A percentile compares a stretch with the other conserved stretches of the same genome.
These are phyloP conservation scores for Podospora didyma DNA, from an alignment of 495 filamentous ascomycete genomes.

Conservation along the genomic window DNA sequence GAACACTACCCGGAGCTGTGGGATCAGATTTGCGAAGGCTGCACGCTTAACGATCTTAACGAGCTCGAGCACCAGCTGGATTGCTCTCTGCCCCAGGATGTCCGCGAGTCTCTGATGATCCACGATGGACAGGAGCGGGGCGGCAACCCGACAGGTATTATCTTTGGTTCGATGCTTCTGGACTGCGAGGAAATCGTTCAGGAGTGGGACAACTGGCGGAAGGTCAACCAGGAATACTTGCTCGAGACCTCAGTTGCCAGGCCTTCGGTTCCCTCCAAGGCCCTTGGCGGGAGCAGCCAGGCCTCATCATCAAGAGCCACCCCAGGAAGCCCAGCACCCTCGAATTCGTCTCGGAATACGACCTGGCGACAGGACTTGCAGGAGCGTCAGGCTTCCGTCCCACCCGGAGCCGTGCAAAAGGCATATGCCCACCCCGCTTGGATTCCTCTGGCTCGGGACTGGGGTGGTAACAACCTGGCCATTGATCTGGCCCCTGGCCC, in stretches of 20 bases:
- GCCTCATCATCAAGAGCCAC: conserved; percentile 45
- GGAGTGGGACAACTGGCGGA: conserved; percentile 95
- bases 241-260: conserved; percentile 50
- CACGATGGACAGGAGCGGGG: conserved; percentile 97
- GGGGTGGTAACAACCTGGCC: conserved; percentile 96
- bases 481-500: conserved; percentile 92
- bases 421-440: conserved; percentile 91
- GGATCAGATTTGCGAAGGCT: conserved; percentile 88
- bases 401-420: conserved; percentile 80
- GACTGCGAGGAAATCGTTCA: conserved; percentile 98
- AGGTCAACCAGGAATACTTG: conserved; percentile 86
- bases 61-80: conserved; percentile 96
- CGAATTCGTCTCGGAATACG: conserved; percentile 51
- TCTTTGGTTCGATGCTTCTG: conserved; percentile 91
- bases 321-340: conserved; percentile 31
- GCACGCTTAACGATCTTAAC: conserved; percentile 91
- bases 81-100: conserved; percentile 87
- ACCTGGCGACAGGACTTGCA: conserved; percentile 84
- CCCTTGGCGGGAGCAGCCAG: conserved; percentile 55
- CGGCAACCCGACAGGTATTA: conserved; percentile 83
- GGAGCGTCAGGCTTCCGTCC: conserved; percentile 82
- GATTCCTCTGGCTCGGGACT: conserved; percentile 95
- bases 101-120: conserved; percentile 83
- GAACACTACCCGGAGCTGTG: conserved; percentile 91
- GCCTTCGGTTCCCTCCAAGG: conserved; percentile 59